Evolutionary conservation across 164 flowering plant genomes (phyloP), one percentile per base, ranked within the genome.

Genomic region (Aristolochia californica): DNA sequence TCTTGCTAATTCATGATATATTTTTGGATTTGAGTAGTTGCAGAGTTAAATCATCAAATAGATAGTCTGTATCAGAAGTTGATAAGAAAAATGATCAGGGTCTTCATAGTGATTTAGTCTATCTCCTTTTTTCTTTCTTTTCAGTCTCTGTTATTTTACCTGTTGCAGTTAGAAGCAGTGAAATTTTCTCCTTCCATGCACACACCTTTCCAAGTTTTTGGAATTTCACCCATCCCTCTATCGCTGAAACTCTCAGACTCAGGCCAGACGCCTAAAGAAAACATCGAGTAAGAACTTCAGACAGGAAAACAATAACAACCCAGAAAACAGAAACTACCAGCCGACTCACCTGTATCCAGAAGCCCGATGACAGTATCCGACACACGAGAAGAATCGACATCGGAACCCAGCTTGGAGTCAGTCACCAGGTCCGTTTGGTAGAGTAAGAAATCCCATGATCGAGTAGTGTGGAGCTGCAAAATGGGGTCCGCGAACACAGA

Each of bases 381-480:
- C 34, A 45, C 73, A 2, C 5, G 8, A 4, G 49, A n/a, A 23
- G 48, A 28, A 12, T 5, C 27, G 13, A 20, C 16, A 28, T 13
- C 43, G 13, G 69, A 60, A 34, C 44, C 23, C 13, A 62, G 58
- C 1, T 30, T 52, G 4, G 74, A 58, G 61, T 72, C 71, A 0
- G 62, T 61, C 57, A 53, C 57, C 0, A 70, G 51, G 8, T 66
- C 68, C 1, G 68, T 71, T 62, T 74, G 80, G 47, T 66, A 67
- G 57, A 75, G 71, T 23, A 80, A 52, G 63, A 83, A 83, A 44
- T 80, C 84, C 84, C 83, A 78, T 1, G 85, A 80, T 13, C 75
- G 78, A 28, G 88, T 83, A 10, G 88, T 83, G 65, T 83, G 88
- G 50, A 83, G 79, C 17, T 80, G 61, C 11, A 65, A 43, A 8